Conservation (phyloP, 805 yeast genomes). For the Ogataea parapolymorpha region DNA sequence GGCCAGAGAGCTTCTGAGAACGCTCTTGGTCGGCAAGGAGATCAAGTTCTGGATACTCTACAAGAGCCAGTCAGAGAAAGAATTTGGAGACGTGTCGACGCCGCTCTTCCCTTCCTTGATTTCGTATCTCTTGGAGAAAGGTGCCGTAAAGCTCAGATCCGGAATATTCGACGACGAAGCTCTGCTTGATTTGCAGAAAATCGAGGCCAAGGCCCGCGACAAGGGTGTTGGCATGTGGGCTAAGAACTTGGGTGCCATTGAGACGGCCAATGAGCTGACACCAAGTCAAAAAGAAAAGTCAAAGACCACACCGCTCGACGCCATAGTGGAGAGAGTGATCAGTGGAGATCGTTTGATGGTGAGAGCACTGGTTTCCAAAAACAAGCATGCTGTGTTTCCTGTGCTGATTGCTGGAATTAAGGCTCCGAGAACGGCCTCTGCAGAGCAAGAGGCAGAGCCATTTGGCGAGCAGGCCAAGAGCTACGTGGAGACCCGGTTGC, state of each 20-base stretch:
- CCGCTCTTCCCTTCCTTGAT: slow-evolving; percentile 61
- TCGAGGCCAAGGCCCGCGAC: slow-evolving; percentile 50
- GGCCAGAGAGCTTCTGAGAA: slow-evolving; percentile 60
- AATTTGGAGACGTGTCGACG: slow-evolving; percentile 67
- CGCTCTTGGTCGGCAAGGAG: slow-evolving; percentile 60
- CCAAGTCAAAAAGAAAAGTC: slow-evolving; percentile 37
- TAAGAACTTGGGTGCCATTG: slow-evolving; percentile 23
- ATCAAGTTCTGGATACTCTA: slow-evolving; percentile 57
- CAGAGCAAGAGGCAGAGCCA: slow-evolving; percentile 46
- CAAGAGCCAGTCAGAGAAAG: slow-evolving; percentile 53
- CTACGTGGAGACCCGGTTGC: slow-evolving; percentile 60
- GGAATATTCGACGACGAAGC: slow-evolving; percentile 45
- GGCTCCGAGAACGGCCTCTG: slow-evolving; percentile 62
- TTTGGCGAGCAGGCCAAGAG: slow-evolving; percentile 63
- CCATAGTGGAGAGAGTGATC: slow-evolving; percentile 72
- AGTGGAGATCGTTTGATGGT: slow-evolving; percentile 75
- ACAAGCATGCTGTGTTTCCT: slow-evolving; percentile 55
- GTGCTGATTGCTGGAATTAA: slow-evolving; percentile 71
- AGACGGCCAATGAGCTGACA: slow-evolving; percentile 27
- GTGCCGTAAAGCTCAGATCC: slow-evolving; percentile 61
- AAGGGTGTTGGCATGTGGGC: slow-evolving; percentile 59
- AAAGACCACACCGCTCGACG: slow-evolving; percentile 40
- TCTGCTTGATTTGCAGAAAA: slow-evolving; percentile 34
- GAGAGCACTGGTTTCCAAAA: slow-evolving; percentile 46
- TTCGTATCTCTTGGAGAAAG: slow-evolving; percentile 53